These are phyloP conservation scores for Solanum chilense DNA, from an alignment of 257 asterid genomes.

Conservation along the genomic window DNA sequence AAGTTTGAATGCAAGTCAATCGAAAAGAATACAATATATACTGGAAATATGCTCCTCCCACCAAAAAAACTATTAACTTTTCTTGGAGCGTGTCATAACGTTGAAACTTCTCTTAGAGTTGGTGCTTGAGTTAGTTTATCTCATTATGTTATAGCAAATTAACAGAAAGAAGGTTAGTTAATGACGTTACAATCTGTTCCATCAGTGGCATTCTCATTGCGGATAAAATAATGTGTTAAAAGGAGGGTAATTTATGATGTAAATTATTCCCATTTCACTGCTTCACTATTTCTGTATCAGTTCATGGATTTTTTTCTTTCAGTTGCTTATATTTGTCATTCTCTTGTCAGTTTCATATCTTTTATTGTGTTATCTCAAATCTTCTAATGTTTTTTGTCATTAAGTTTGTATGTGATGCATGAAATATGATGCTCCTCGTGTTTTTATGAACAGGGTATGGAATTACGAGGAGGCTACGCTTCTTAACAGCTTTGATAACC, in stretches of 20 bases:
- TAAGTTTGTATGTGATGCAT: not conserved
- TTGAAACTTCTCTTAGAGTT: not conserved
- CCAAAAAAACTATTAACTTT: not conserved
- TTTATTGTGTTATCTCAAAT: not conserved
- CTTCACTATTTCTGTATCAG: not conserved
- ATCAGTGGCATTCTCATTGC: not conserved
- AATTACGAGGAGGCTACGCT: slow-evolving; percentile 70
- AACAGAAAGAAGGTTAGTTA: not conserved
- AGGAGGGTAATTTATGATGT: not conserved
- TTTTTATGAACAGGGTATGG: slow-evolving; percentile 19
- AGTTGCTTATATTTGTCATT: not conserved
- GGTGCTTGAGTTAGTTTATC: not conserved
- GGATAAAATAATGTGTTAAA: not conserved
- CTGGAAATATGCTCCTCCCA: not conserved
- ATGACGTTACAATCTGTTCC: not conserved
- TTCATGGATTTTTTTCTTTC: not conserved
- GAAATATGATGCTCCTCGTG: not conserved
- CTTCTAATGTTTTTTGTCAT: not conserved
- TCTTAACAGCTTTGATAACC: slow-evolving; percentile 85
- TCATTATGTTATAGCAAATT: not conserved
- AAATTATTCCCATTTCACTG: not conserved
- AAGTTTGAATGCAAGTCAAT: not conserved
- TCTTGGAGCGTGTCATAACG: not conserved
- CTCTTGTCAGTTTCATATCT: not conserved
- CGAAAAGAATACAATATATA: not conserved